These are phyloP conservation scores for Fusarium sp. DNA, from an alignment of 2,329 filamentous ascomycete genomes.

Conservation along the genomic window DNA sequence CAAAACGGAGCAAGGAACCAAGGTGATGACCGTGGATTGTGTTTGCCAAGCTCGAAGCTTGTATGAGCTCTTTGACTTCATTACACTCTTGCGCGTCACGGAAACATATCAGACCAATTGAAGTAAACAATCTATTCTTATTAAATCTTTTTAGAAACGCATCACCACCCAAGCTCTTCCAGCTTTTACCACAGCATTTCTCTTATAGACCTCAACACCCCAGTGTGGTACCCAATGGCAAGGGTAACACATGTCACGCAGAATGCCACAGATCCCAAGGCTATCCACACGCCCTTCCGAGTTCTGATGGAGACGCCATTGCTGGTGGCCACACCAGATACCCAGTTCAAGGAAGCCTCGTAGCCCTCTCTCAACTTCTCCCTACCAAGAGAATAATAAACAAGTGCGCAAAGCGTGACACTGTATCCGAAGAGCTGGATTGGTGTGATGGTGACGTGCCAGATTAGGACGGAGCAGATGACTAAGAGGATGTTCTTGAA, in stretches of 20 bases:
- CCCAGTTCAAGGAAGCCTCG: not conserved
- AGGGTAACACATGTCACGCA: not conserved
- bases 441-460: conserved; percentile 7
- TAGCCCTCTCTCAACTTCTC: not conserved
- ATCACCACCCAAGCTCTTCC: not conserved
- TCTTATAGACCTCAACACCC: not conserved
- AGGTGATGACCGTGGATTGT: not conserved
- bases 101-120: too few species aligned
- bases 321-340: accelerated
- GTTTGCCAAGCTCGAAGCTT: too few species aligned
- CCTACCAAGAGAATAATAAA: not conserved
- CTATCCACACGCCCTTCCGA: not conserved
- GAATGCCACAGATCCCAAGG: not conserved
- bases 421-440: conserved; percentile 7
- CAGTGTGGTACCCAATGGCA: not conserved
- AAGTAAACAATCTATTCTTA: not conserved
- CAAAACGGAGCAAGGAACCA: not conserved
- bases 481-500: conserved; percentile 17
- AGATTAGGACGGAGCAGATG: conserved; percentile 4
- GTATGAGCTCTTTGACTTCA: not conserved
- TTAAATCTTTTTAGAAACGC: not conserved
- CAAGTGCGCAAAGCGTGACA: not conserved
- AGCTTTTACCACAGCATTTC: not conserved
- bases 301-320: not conserved
- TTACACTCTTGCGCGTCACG: not conserved